Conservation (phyloP, 2,329 filamentous ascomycete species). For the Monosporascus ibericus region DNA sequence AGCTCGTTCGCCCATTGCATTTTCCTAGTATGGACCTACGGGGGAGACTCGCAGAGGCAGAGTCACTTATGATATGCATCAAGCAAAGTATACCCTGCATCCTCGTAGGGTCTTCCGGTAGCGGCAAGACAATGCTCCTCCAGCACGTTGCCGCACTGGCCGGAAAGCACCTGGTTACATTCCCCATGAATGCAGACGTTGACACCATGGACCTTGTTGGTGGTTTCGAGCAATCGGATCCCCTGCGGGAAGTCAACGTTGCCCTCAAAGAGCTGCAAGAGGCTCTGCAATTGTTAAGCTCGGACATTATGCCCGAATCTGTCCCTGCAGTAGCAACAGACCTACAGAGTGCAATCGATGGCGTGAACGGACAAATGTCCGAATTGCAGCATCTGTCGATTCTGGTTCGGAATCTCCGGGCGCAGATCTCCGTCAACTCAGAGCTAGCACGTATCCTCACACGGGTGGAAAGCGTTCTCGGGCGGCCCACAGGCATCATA, state of each 20-base stretch:
- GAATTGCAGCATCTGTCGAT: slow-evolving; percentile 31
- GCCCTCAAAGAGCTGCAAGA: slow-evolving; percentile 37
- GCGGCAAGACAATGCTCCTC: slow-evolving; percentile 78
- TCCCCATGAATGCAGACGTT: slow-evolving; percentile 89
- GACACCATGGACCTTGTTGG: slow-evolving; percentile 97
- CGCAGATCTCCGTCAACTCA: slow-evolving; percentile 36
- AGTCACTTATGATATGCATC: slow-evolving; percentile 82
- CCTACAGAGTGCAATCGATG: slow-evolving; percentile 45
- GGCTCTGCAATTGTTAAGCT: slow-evolving; percentile 41
- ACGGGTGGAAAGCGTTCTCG: slow-evolving; percentile 43
- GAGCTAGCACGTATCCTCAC: slow-evolving; percentile 41
- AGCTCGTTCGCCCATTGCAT: slow-evolving; percentile 42
- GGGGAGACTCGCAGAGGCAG: slow-evolving; percentile 63
- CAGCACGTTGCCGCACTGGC: slow-evolving; percentile 72
- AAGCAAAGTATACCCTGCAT: slow-evolving; percentile 86
- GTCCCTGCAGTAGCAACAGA: slow-evolving; percentile 42
- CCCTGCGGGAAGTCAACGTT: slow-evolving; percentile 64
- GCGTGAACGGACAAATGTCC: slow-evolving; percentile 30
- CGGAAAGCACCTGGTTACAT: slow-evolving; percentile 71
- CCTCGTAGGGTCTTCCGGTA: slow-evolving; percentile 76
- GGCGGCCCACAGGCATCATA: slow-evolving; percentile 51
- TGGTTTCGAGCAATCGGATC: slow-evolving; percentile 91
- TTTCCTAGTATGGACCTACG: slow-evolving; percentile 46
- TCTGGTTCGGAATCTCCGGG: slow-evolving; percentile 33
- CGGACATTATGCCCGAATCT: slow-evolving; percentile 40